phyloP scores from a whole-genome alignment of 768 basidiomycete species.

The Hygrophoropsis aurantiaca region DNA sequence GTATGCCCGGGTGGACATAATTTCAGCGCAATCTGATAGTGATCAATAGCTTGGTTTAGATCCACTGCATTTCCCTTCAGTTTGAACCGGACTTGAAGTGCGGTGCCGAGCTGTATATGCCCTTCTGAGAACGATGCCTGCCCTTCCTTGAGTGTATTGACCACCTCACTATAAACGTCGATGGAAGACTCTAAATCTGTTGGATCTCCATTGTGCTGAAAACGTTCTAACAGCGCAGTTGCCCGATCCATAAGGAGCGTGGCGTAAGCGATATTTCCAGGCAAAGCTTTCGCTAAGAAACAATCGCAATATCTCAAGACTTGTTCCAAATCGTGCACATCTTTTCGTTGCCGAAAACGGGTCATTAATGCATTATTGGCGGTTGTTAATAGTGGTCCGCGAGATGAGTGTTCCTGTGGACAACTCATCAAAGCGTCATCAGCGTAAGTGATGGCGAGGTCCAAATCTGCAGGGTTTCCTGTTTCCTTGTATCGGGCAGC shows the following conservation, averaged over 20 bases:
- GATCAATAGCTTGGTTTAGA: slow-evolving; percentile 21
- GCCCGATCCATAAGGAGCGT: slow-evolving; percentile 13
- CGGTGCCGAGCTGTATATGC: slow-evolving; percentile 14
- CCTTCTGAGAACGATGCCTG: slow-evolving; percentile 8
- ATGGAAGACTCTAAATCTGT: slow-evolving; percentile 9
- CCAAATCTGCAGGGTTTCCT: slow-evolving; percentile 14
- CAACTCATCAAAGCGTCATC: slow-evolving; percentile 13
- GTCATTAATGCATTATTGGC: slow-evolving; percentile 6
- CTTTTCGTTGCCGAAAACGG: slow-evolving; percentile 6
- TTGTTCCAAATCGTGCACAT: slow-evolving; percentile 15
- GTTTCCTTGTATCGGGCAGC: slow-evolving; percentile 11
- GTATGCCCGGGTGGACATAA: slow-evolving; percentile 7
- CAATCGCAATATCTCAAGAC: slow-evolving; percentile 21
- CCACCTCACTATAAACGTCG: slow-evolving; percentile 12
- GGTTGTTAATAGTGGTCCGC: slow-evolving; percentile 5
- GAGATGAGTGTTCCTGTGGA: slow-evolving; percentile 1
- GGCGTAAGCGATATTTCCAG: background rate
- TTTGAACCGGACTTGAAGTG: slow-evolving; percentile 18
- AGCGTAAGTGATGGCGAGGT: slow-evolving; percentile 13
- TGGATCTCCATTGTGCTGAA: slow-evolving; percentile 7
- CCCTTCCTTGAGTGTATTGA: slow-evolving; percentile 8
- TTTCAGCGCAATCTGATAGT: slow-evolving; percentile 11
- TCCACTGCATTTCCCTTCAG: slow-evolving; percentile 6
- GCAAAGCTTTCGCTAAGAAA: slow-evolving; percentile 5
- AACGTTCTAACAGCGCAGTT: slow-evolving; percentile 11